These are phyloP conservation scores for Prunus yedoensis DNA, from an alignment of 331 rosid species.

Conservation along the genomic window DNA sequence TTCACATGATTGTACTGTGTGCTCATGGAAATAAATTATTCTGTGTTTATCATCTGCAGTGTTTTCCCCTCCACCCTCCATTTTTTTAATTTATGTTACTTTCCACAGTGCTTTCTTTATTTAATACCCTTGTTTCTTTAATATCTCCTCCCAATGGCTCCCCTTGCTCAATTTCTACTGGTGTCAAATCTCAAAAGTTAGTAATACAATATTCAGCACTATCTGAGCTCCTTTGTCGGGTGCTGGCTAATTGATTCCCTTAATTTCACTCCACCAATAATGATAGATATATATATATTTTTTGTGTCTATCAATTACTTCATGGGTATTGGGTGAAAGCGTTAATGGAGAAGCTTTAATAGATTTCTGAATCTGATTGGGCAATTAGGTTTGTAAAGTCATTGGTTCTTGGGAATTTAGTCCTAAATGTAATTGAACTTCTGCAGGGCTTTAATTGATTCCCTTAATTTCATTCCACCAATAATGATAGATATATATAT, in stretches of 20 bases:
- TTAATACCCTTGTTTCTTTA: neutral
- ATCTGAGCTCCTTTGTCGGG: neutral
- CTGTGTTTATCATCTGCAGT: neutral
- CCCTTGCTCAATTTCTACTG: neutral
- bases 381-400: slow-evolving; percentile 3
- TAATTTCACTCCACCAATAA: neutral
- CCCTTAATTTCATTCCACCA: neutral
- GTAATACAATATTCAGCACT: neutral
- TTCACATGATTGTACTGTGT: neutral
- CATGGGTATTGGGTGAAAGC: neutral
- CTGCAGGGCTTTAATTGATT: slow-evolving; percentile 38
- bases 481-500: neutral
- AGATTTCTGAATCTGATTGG: slow-evolving; percentile 11
- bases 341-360: slow-evolving; percentile 2
- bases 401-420: slow-evolving; percentile 9
- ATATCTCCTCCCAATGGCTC: neutral
- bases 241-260: neutral
- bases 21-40: neutral
- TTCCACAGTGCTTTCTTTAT: neutral
- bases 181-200: neutral
- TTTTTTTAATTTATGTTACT: neutral
- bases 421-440: slow-evolving; percentile 12
- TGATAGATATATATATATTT: neutral
- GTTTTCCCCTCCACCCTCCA: neutral
- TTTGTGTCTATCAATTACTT: neutral